These are phyloP conservation scores for Lophiotrema nucula DNA, from an alignment of 495 filamentous ascomycete species.

Conservation along the genomic window DNA sequence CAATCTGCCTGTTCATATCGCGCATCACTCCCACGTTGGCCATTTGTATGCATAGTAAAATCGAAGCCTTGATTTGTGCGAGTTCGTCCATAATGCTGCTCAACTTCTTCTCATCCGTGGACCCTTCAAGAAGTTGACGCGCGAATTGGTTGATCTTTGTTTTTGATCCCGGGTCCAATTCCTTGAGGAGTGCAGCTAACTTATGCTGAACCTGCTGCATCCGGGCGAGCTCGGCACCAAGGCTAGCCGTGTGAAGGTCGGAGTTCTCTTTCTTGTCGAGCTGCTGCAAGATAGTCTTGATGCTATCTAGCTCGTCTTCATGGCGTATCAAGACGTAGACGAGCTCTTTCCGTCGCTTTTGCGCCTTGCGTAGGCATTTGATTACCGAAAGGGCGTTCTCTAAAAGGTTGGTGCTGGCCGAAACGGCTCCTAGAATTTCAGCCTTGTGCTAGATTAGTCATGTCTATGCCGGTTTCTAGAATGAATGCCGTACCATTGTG, in stretches of 20 bases:
- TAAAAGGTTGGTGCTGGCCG: slow-evolving; percentile 3
- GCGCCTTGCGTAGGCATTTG: slow-evolving; percentile 3
- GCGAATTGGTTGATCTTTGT: slow-evolving; percentile 10
- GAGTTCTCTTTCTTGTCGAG: slow-evolving; percentile 9
- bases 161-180: neutral
- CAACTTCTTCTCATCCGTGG: slow-evolving; percentile 5
- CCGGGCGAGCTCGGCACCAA: slow-evolving; percentile 1
- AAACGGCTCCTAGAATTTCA: slow-evolving; percentile 5
- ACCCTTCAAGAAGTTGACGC: slow-evolving; percentile 2
- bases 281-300: slow-evolving; percentile 1
- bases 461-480: neutral
- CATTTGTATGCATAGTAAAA: slow-evolving; percentile 9
- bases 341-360: slow-evolving; percentile 3
- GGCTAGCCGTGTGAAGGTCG: slow-evolving; percentile 1
- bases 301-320: slow-evolving; percentile 5
- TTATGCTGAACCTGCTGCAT: slow-evolving; percentile 1
- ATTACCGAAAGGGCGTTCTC: slow-evolving; percentile 5
- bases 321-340: slow-evolving; percentile 2
- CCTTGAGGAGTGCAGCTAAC: slow-evolving; percentile 4
- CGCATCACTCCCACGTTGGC: slow-evolving; percentile 11
- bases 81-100: slow-evolving; percentile 12
- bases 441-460: neutral
- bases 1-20: slow-evolving; percentile 1
- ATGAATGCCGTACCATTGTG: slow-evolving; percentile 1
- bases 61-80: slow-evolving; percentile 3